These are phyloP conservation scores for Conticribra guillardii DNA, from an alignment of 108 stramenopile species.

Conservation along the genomic window DNA sequence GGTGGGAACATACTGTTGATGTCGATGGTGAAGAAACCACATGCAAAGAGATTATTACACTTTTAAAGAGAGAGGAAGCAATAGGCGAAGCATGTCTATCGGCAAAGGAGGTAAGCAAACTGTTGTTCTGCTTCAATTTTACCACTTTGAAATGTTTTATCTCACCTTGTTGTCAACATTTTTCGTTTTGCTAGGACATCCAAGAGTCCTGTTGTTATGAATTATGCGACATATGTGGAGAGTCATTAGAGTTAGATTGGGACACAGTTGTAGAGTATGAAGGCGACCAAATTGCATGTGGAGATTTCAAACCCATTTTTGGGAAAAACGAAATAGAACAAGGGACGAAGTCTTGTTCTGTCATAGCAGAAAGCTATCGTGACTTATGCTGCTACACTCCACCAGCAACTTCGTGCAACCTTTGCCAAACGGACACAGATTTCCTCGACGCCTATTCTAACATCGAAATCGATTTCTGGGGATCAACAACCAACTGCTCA, in stretches of 20 bases:
- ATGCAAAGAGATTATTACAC: slow-evolving; percentile 39
- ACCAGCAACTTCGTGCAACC: slow-evolving; percentile 41
- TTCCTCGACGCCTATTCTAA: slow-evolving; percentile 48
- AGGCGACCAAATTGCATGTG: slow-evolving; percentile 40
- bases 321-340: slow-evolving; percentile 47
- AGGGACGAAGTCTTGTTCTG: slow-evolving; percentile 24
- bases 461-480: slow-evolving; percentile 46
- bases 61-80: slow-evolving; percentile 44
- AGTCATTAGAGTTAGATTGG: slow-evolving; percentile 42
- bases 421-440: slow-evolving; percentile 45
- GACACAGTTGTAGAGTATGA: slow-evolving; percentile 50
- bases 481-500: slow-evolving; percentile 43
- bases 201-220: slow-evolving; percentile 45
- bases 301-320: slow-evolving; percentile 52
- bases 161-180: neutral
- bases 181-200: slow-evolving; percentile 15
- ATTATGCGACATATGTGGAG: slow-evolving; percentile 46
- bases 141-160: neutral
- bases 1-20: slow-evolving; percentile 47
- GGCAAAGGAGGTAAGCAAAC: slow-evolving; percentile 23
- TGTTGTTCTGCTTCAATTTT: neutral
- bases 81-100: slow-evolving; percentile 28
- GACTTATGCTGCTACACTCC: slow-evolving; percentile 52
- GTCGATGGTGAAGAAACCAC: slow-evolving; percentile 37
- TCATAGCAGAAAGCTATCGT: slow-evolving; percentile 22